Percentiles rank a stretch among this genome's conserved stretches.
These are phyloP conservation scores for Pochonia chlamydosporia DNA, from an alignment of 2,329 filamentous ascomycete species.

Conservation along the genomic window DNA sequence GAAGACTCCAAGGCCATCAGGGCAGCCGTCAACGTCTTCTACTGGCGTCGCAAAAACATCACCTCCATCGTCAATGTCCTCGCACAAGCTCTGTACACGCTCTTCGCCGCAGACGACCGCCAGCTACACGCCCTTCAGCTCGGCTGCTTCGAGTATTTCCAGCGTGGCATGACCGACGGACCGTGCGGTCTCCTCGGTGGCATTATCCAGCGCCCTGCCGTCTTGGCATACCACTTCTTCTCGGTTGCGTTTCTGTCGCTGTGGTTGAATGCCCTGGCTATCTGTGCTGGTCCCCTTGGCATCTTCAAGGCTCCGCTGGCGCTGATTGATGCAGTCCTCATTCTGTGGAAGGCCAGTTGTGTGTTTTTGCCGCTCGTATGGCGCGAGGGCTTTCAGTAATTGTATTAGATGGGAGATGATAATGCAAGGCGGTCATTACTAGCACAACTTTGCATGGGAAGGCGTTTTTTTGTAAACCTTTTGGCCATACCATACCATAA, in stretches of 20 bases:
- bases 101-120: conserved; percentile 80
- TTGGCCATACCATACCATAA: background rate
- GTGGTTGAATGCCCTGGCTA: conserved; percentile 50
- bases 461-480: background rate
- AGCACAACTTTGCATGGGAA: background rate
- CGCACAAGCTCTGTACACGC: conserved; percentile 85
- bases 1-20: conserved; percentile 61
- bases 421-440: background rate
- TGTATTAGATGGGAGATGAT: background rate
- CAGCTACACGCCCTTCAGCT: conserved; percentile 75
- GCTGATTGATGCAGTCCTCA: conserved; percentile 57
- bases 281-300: conserved; percentile 29
- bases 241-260: conserved; percentile 84
- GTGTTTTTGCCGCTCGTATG: conserved; percentile 81
- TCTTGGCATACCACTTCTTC: conserved; percentile 92
- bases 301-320: conserved; percentile 50
- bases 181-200: conserved; percentile 79
- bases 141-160: conserved; percentile 92
- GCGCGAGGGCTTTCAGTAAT: conserved; percentile 46
- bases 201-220: conserved; percentile 67
- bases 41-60: conserved; percentile 79
- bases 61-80: conserved; percentile 94
- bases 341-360: conserved; percentile 74
- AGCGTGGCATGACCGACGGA: conserved; percentile 66
- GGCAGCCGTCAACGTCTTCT: conserved; percentile 66